Evolutionary conservation across 257 asterid species (phyloP).

Genomic region (Lithospermum erythrorhizon): DNA sequence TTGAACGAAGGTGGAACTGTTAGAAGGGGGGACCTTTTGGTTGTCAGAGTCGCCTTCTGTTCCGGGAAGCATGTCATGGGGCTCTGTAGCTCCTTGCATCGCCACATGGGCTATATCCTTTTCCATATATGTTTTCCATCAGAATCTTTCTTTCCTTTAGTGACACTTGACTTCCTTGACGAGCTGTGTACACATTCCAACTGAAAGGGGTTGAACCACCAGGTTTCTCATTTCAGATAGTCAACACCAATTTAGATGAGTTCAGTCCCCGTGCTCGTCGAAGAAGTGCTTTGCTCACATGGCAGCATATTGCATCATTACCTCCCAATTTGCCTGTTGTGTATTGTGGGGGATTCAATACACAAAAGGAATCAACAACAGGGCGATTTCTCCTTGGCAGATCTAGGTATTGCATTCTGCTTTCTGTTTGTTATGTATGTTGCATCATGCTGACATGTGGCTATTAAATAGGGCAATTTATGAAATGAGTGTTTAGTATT

Average conservation of each 20-base stretch:
- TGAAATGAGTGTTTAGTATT: neutral
- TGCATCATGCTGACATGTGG: neutral
- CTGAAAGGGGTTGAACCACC: conserved; percentile 95
- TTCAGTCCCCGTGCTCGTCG: conserved; percentile 91
- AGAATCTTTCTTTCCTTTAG: conserved; percentile 8
- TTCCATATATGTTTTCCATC: conserved; percentile 5
- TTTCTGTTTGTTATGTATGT: conserved; percentile 2
- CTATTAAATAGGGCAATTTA: neutral
- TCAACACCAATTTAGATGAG: conserved; percentile 92
- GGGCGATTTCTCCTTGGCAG: conserved; percentile 99
- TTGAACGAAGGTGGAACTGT: conserved; percentile 64
- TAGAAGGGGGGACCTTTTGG: conserved; percentile 99
- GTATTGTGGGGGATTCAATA: conserved; percentile 91
- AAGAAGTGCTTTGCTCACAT: conserved; percentile 91
- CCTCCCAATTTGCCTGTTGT: conserved; percentile 92
- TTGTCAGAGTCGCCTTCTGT: conserved; percentile 96
- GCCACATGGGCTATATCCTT: conserved; percentile 99
- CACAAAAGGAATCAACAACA: conserved; percentile 92
- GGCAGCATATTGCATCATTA: conserved; percentile 99
- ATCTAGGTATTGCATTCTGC: conserved; percentile 53
- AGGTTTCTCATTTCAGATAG: conserved; percentile 87
- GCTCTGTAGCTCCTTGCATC: conserved; percentile 74
- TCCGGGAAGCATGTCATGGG: conserved; percentile 99
- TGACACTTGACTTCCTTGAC: conserved; percentile 37
- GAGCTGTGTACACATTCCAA: conserved; percentile 89